phyloP scores from a whole-genome alignment of 2,329 filamentous ascomycete genomes.

The Aspergillus viridinutans region DNA sequence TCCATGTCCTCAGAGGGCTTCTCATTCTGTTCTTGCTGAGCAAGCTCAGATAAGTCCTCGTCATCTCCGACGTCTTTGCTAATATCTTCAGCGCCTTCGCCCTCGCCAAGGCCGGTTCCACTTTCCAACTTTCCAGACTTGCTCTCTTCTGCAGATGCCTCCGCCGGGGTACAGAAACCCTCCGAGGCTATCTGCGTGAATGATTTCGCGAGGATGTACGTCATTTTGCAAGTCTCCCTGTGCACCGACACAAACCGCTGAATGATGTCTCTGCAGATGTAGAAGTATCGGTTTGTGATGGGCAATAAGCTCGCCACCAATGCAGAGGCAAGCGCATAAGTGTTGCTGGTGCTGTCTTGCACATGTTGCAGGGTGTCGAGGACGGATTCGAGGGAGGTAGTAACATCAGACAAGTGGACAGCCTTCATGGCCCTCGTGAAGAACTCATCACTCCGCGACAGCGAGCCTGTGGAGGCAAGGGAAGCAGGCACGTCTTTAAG shows the following conservation, averaged over 20 bases:
- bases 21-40: conserved; percentile 71
- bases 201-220: conserved; percentile 68
- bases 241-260: conserved; percentile 62
- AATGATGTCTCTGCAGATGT: conserved; percentile 57
- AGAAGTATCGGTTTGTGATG: conserved; percentile 68
- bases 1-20: conserved; percentile 46
- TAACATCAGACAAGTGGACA: conserved; percentile 57
- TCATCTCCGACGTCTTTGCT: conserved; percentile 95
- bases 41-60: conserved; percentile 86
- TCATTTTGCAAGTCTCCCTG: conserved; percentile 66
- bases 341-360: conserved; percentile 38
- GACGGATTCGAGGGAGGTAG: conserved; percentile 40
- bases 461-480: conserved; percentile 60
- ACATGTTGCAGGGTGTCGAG: conserved; percentile 46
- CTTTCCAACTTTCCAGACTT: conserved; percentile 77
- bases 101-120: conserved; percentile 90
- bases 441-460: conserved; percentile 54
- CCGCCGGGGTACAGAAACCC: conserved; percentile 87
- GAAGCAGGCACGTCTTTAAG: conserved; percentile 54
- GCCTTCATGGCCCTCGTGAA: conserved; percentile 54
- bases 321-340: conserved; percentile 49
- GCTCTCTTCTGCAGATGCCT: conserved; percentile 68
- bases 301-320: conserved; percentile 62
- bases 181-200: conserved; percentile 76
- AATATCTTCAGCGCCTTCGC: conserved; percentile 93